A percentile compares a stretch with the other conserved stretches of the same genome.
phyloP scores from a whole-genome alignment of 1,139 yeast genomes.

The Debaryomyces sp. region DNA sequence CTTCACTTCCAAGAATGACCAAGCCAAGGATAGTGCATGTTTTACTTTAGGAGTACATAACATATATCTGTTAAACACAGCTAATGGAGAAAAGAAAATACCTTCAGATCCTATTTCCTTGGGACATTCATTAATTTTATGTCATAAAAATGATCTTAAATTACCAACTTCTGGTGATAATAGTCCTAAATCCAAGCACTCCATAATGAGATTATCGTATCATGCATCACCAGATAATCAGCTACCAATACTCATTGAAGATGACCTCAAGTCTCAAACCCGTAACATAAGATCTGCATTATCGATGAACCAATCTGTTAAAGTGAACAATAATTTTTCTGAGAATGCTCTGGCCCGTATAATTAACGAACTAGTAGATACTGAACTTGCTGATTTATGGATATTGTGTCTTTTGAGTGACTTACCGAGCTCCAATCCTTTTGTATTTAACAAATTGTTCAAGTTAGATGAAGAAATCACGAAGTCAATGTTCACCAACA shows the following conservation, averaged over 20 bases:
- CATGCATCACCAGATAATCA: constrained; percentile 44
- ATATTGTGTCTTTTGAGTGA: constrained; percentile 31
- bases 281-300: constrained; percentile 27
- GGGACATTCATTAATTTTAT: constrained; percentile 34
- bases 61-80: constrained; percentile 23
- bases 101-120: constrained; percentile 53
- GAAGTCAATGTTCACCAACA: constrained; percentile 20
- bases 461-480: constrained; percentile 18
- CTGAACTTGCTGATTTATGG: constrained; percentile 45
- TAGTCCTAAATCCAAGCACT: constrained; percentile 15
- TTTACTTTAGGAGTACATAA: constrained; percentile 49
- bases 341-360: constrained; percentile 21
- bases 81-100: constrained; percentile 16
- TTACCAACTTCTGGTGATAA: constrained; percentile 24
- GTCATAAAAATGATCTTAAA: constrained; percentile 34
- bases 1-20: constrained; percentile 14
- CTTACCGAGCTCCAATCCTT: constrained; percentile 10
- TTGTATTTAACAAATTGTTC: constrained; percentile 19
- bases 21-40: constrained; percentile 9
- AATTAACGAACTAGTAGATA: constrained; percentile 37
- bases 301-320: constrained; percentile 24
- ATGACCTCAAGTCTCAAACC: constrained; percentile 20
- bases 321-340: constrained; percentile 16
- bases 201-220: constrained; percentile 36
- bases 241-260: constrained; percentile 50